Evolutionary conservation across 768 basidiomycete genomes (phyloP), one percentile per base, ranked within the genome.

Genomic region (Antrodiella citrinella): DNA sequence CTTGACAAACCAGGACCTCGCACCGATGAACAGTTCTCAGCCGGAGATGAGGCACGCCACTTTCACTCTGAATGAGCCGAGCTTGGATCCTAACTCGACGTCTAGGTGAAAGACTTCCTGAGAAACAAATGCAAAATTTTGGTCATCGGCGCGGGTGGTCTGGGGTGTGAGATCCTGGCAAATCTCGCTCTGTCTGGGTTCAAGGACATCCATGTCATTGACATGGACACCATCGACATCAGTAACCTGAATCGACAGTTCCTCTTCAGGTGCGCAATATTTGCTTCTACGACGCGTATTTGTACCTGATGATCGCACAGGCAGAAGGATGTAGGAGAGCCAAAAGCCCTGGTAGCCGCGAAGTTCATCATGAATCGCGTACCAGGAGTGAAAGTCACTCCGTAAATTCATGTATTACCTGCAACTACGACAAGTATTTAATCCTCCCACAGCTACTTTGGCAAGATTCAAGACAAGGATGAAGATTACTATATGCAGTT

Each of bases 171-270:
- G 74, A 98, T 98, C 57, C 75, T 99, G 39, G 89, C 94, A 52
- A 96, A 98, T 68, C 79, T 99, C 45, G 95, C 96, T 20, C 69
- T 98, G 57, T 87, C 91, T 42, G 96, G 96, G 21, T 99, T 98
- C 82, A 90, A 87, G 68, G 90, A 98, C 62, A 96, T 98, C 57
- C 92, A 97, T 73, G 94, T 99, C 53, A 98, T 99, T 64, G 96
- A 99, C 74, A 98, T 99, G 94, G 95, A 99, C 74, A 97, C 95
- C 13, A 99, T 98, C 65, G 95, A 99, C 69, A 89, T 99, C 62
- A 97, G 93, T 62, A 99, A 99, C 67, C 76, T 99, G 57, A 99
- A 99, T 67, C 80, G 96, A 45, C 96, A 99, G 69, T 99, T 99
- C 66, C 73, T 99, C 20, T 99, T 99, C 73, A 80, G 96, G 95